These are phyloP conservation scores for Lentinula guzmanii DNA, from an alignment of 768 basidiomycete species.

Conservation along the genomic window DNA sequence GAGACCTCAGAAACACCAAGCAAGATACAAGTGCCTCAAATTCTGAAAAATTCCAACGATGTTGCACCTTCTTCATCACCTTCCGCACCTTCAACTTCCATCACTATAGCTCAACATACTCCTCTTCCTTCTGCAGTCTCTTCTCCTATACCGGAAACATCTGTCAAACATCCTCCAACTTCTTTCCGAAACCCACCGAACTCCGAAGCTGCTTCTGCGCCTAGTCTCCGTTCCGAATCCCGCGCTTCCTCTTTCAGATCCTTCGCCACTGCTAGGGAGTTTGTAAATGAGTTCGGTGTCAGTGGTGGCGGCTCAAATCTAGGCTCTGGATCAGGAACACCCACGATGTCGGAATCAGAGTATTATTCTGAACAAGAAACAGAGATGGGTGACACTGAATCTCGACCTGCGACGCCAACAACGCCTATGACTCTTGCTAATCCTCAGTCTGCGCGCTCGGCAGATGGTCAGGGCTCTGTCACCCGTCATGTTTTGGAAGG, in stretches of 20 bases:
- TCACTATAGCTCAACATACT: background rate
- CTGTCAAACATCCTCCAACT: background rate
- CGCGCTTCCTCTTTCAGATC: constrained; percentile 6
- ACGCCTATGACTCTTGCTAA: background rate
- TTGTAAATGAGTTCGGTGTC: background rate
- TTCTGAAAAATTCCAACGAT: background rate
- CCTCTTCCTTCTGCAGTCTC: background rate
- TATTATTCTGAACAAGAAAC: constrained; percentile 6
- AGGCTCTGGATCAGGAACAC: background rate
- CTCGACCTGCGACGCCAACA: constrained; percentile 1
- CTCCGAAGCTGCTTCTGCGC: background rate
- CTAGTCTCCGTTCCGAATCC: constrained; percentile 5
- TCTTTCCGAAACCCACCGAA: constrained; percentile 1
- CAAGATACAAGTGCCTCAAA: background rate
- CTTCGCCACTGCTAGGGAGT: constrained; percentile 4
- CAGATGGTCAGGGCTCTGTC: background rate
- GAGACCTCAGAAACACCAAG: background rate
- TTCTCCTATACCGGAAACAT: background rate
- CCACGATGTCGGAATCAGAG: constrained; percentile 1
- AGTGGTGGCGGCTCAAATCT: background rate
- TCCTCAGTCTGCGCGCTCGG: background rate
- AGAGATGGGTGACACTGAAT: background rate
- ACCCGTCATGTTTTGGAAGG: background rate
- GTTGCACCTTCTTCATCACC: background rate
- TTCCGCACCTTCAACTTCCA: background rate